These are phyloP conservation scores for Xylaria palmicola DNA, from an alignment of 495 filamentous ascomycete genomes.

Conservation along the genomic window DNA sequence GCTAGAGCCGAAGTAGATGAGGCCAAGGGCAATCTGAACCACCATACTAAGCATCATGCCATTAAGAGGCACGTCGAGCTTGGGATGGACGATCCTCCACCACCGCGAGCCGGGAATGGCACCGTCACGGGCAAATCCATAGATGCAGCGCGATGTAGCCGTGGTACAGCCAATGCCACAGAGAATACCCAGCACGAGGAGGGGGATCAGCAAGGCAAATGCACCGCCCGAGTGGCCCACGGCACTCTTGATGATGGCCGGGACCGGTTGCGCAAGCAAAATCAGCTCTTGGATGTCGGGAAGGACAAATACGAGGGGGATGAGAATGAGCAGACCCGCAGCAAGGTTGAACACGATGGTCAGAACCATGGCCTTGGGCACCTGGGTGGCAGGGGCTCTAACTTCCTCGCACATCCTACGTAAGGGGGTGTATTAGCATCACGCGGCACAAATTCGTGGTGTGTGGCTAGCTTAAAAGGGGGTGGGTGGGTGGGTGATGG, in stretches of 20 bases:
- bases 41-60: constrained; percentile 52
- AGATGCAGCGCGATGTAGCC: constrained; percentile 58
- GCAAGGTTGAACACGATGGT: constrained; percentile 49
- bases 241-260: constrained; percentile 45
- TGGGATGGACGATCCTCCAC: constrained; percentile 46
- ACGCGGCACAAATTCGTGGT: neutral
- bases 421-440: constrained; percentile 5
- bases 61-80: constrained; percentile 49
- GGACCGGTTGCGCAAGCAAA: constrained; percentile 43
- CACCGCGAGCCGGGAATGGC: constrained; percentile 57
- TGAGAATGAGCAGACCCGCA: constrained; percentile 48
- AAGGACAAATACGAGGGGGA: constrained; percentile 51
- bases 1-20: constrained; percentile 55
- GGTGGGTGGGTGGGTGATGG: neutral
- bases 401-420: constrained; percentile 52
- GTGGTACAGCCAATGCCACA: constrained; percentile 63
- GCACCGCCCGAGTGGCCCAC: constrained; percentile 46
- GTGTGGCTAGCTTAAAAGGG: neutral
- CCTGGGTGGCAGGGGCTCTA: constrained; percentile 44
- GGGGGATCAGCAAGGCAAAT: constrained; percentile 46
- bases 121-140: constrained; percentile 60
- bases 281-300: constrained; percentile 46
- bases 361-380: constrained; percentile 52
- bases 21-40: constrained; percentile 44
- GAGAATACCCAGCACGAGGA: constrained; percentile 53